Evolutionary conservation across 768 basidiomycete species (phyloP), one percentile per base, ranked within the genome.

Genomic region (Pulveroboletus sp.): DNA sequence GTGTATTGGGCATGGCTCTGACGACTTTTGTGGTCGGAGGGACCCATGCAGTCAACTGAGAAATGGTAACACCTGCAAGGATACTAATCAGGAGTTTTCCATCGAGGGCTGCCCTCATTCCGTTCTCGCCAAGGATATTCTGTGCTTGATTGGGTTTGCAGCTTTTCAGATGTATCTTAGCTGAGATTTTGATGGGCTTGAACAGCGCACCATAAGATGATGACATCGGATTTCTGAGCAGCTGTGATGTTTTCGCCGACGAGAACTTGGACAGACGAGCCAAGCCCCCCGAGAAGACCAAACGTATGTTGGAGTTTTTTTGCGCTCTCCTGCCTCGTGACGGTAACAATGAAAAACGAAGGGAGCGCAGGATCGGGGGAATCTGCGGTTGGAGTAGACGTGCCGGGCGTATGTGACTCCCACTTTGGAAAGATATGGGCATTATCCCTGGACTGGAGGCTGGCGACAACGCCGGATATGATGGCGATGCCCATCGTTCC

Each of bases 401-500:
- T 89, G 27, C 89, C 85, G 1, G 87, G 79, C 2, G 80, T 84
- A 68, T 83, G 81, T 3, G 76, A 79, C 66, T 83, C 82, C 83
- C 83, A 85, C 63, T 85, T 83, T 36, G 66, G 67, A 24, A 60
- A 39, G 50, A 63, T 53, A 42, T 47, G 51, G n/a, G 50, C 41
- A 41, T 63, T 56, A 43, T 46, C 71, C 62, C 52, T 77, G 63
- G 77, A 63, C 43, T 92, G 79, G 38, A 97, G 81, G 62, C 89
- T 89, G 55, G 85, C 80, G 44, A 96, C 74, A 37, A 97, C 88
- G 39, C 96, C 96, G 21, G 95, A 94, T 43, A 93, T 80, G 66
- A 99, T 79, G 51, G 96, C 93, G 59, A 97, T 72, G 50, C 96
- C 96, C 96, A 99, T 98, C 10, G 95, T 98, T 50, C 96, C 96